These are phyloP conservation scores for Iris macrosiphon DNA, from an alignment of 106 monocot species.

Conservation along the genomic window DNA sequence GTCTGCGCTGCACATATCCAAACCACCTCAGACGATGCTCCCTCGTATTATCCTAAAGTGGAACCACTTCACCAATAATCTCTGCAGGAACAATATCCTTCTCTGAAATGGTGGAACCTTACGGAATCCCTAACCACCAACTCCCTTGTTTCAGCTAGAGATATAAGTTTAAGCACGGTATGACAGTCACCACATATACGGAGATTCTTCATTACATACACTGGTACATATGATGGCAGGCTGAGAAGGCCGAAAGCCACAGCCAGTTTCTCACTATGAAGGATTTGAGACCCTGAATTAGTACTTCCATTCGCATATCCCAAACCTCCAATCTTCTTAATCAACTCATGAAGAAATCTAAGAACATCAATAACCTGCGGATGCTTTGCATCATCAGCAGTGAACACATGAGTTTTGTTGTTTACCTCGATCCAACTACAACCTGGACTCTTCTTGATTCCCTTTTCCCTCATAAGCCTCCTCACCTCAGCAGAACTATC, in stretches of 20 bases:
- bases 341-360: conserved; percentile 27
- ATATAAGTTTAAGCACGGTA: conserved; percentile 49
- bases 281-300: conserved; percentile 13
- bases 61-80: conserved; percentile 65
- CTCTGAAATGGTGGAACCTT: conserved; percentile 74
- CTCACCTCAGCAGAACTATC: conserved; percentile 54
- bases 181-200: conserved; percentile 70
- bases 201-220: conserved; percentile 84
- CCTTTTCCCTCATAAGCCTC: conserved; percentile 79
- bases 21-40: too few species aligned
- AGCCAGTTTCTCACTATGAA: conserved; percentile 83
- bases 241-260: conserved; percentile 62
- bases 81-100: conserved; percentile 57
- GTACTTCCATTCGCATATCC: conserved; percentile 27
- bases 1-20: too few species aligned
- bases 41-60: neutral
- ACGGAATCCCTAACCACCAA: conserved; percentile 62
- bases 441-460: conserved; percentile 75
- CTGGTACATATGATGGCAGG: conserved; percentile 54
- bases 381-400: conserved; percentile 60
- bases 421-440: conserved; percentile 86
- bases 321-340: conserved; percentile 37
- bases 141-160: conserved; percentile 42
- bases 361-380: conserved; percentile 50
- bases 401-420: conserved; percentile 62